Percentiles rank a stretch among this genome's conserved stretches.
Evolutionary conservation across 2,329 filamentous ascomycete species (phyloP).

Genomic region (Lachnellula willkommii): DNA sequence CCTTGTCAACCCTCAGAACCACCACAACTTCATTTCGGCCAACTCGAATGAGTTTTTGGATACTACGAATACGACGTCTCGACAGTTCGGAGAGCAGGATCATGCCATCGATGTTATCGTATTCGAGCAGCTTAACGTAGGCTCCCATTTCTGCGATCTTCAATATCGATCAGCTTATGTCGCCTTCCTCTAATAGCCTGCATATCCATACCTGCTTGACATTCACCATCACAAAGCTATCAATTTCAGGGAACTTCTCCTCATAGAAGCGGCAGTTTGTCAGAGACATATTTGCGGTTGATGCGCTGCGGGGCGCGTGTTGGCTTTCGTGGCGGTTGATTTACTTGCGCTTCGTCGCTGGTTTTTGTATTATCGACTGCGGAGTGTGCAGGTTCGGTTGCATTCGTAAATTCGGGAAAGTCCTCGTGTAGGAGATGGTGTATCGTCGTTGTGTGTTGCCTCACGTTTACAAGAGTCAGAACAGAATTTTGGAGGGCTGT

Average conservation of each 20-base stretch:
- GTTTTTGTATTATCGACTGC: background rate
- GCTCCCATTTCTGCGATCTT: constrained; percentile 99
- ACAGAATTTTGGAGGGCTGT: background rate
- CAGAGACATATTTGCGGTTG: constrained; percentile 74
- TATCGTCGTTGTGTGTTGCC: background rate
- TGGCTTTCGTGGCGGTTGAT: constrained; percentile 4
- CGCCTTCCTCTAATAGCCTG: background rate
- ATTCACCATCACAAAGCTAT: constrained; percentile 99
- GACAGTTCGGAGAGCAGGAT: constrained; percentile 97
- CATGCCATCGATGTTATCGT: constrained; percentile 99
- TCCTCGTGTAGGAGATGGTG: background rate
- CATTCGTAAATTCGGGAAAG: background rate
- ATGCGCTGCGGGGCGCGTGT: constrained; percentile 19
- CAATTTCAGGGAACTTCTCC: constrained; percentile 96
- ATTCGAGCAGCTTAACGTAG: constrained; percentile 98
- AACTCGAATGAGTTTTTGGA: constrained; percentile 97
- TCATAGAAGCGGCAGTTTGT: constrained; percentile 97
- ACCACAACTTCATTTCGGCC: constrained; percentile 98
- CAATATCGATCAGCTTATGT: background rate
- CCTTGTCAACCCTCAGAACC: constrained; percentile 97
- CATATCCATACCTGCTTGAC: constrained; percentile 75
- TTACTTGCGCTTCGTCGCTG: constrained; percentile 17
- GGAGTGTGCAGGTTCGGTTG: background rate
- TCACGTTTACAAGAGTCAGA: background rate
- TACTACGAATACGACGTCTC: constrained; percentile 94